A percentile compares a stretch with the other conserved stretches of the same genome.
These are phyloP conservation scores for Brasenia schreberi DNA, from an alignment of 164 flowering plant genomes.

Conservation along the genomic window DNA sequence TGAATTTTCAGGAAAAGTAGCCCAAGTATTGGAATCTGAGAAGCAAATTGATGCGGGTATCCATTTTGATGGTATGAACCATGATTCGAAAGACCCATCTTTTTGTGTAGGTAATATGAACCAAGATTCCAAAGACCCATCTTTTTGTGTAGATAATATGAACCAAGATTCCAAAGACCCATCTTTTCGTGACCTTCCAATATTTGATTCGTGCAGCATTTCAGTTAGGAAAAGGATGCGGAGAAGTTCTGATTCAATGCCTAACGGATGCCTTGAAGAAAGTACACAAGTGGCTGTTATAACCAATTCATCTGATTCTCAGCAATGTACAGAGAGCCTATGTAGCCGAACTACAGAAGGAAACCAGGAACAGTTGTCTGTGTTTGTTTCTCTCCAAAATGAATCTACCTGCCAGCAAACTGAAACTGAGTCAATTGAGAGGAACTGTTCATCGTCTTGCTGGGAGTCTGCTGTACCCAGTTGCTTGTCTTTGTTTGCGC, in stretches of 20 bases:
- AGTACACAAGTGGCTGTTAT: neutral
- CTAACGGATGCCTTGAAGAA: neutral
- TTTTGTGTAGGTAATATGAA: neutral
- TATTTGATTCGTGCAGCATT: neutral
- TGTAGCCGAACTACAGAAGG: neutral
- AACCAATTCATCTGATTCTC: neutral
- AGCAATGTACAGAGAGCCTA: neutral
- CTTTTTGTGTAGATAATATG: too few relatives aligned
- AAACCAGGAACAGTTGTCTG: neutral
- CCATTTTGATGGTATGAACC: neutral
- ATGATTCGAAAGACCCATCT: neutral
- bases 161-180: neutral
- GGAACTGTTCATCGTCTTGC: neutral
- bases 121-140: neutral
- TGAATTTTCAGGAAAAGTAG: too few relatives aligned
- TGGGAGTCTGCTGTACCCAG: neutral
- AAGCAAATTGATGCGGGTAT: neutral
- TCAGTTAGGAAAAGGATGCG: neutral
- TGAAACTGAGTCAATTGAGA: neutral
- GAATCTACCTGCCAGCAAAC: neutral
- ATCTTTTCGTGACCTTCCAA: neutral
- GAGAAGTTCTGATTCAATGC: neutral
- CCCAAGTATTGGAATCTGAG: neutral
- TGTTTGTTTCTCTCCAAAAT: neutral
- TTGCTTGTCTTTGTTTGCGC: neutral